Conservation (phyloP, 768 basidiomycete species). For the Coprinopsis marcescibilis region DNA sequence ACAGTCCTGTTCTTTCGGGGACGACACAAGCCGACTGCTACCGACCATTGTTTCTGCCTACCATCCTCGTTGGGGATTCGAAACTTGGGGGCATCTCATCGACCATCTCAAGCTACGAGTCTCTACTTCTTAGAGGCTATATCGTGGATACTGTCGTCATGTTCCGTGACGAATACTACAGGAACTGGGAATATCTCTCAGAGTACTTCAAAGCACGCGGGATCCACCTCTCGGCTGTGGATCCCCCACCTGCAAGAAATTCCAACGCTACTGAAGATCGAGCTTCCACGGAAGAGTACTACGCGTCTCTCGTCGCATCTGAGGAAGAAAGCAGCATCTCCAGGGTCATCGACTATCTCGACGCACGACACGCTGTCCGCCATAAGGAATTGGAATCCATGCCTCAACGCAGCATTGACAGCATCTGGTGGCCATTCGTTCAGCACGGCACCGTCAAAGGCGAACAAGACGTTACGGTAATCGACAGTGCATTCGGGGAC, state of each 20-base stretch:
- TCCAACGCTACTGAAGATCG: slow-evolving; percentile 41
- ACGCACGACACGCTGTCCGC: slow-evolving; percentile 56
- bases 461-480: slow-evolving; percentile 75
- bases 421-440: slow-evolving; percentile 97
- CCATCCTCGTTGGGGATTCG: slow-evolving; percentile 81
- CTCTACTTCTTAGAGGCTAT: slow-evolving; percentile 85
- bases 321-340: slow-evolving; percentile 33
- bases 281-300: slow-evolving; percentile 63
- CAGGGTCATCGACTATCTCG: slow-evolving; percentile 50
- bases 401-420: slow-evolving; percentile 68
- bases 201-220: slow-evolving; percentile 76
- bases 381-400: slow-evolving; percentile 73
- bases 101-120: slow-evolving; percentile 91
- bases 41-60: slow-evolving; percentile 82
- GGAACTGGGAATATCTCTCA: slow-evolving; percentile 77
- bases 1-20: slow-evolving; percentile 82
- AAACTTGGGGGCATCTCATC: slow-evolving; percentile 89
- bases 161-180: slow-evolving; percentile 83
- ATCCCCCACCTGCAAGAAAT: slow-evolving; percentile 51
- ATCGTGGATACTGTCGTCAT: slow-evolving; percentile 78
- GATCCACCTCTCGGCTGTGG: slow-evolving; percentile 46
- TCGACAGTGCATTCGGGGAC: slow-evolving; percentile 86
- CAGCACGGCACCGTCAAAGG: slow-evolving; percentile 74
- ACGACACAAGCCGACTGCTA: slow-evolving; percentile 82
- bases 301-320: slow-evolving; percentile 40